These are phyloP conservation scores for Wickerhamiella galacta DNA, from an alignment of 805 yeast species.

Conservation along the genomic window DNA sequence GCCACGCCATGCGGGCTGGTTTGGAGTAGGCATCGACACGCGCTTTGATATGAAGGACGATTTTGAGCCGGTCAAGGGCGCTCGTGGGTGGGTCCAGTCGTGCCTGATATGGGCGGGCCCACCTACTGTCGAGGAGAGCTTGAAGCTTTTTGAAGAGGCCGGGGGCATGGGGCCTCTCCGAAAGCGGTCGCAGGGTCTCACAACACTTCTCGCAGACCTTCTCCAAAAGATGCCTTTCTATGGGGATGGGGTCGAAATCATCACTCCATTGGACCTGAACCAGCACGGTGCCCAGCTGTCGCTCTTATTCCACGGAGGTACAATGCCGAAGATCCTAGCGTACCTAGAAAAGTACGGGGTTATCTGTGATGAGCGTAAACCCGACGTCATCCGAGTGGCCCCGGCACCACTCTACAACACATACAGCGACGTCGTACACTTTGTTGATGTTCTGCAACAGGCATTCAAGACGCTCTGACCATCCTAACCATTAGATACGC, in stretches of 20 bases:
- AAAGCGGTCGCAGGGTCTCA: conserved; percentile 38
- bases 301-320: conserved; percentile 37
- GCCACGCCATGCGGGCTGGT: conserved; percentile 89
- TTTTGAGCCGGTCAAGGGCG: conserved; percentile 72
- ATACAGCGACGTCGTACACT: conserved; percentile 40
- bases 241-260: conserved; percentile 39
- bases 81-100: conserved; percentile 75
- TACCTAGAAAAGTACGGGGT: conserved; percentile 40
- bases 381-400: conserved; percentile 78
- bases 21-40: conserved; percentile 66
- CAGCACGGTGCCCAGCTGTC: conserved; percentile 76
- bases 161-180: conserved; percentile 53
- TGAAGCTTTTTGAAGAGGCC: conserved; percentile 37
- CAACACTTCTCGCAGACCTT: conserved; percentile 35
- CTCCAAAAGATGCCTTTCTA: conserved; percentile 34
- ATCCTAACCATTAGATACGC: too few species aligned
- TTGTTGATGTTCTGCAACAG: conserved; percentile 30
- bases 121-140: conserved; percentile 50
- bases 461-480: conserved; percentile 20
- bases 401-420: conserved; percentile 76
- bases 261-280: conserved; percentile 47
- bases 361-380: conserved; percentile 77
- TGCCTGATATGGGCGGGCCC: conserved; percentile 82
- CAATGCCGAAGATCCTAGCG: conserved; percentile 45
- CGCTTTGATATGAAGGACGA: conserved; percentile 66